Percentiles rank a stretch among this genome's conserved stretches.
phyloP scores from a whole-genome alignment of 352 stramenopile genomes.

The Achlya hypogyna region DNA sequence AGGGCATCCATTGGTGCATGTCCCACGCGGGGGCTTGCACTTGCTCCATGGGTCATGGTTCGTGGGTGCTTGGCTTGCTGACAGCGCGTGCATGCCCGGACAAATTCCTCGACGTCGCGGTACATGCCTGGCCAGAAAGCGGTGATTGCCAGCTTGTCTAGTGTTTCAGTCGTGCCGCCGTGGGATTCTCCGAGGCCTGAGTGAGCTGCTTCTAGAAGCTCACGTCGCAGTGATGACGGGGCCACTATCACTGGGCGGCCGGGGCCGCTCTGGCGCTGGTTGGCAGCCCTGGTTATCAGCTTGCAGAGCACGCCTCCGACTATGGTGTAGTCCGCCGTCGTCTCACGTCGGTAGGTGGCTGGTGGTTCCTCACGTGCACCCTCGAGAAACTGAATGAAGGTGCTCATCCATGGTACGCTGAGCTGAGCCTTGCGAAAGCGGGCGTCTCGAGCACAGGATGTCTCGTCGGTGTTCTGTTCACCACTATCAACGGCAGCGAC shows the following conservation, averaged over 20 bases:
- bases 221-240: background rate
- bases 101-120: background rate
- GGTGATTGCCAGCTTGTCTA: background rate
- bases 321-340: background rate
- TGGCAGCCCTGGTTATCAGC: background rate
- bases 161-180: background rate
- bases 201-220: background rate
- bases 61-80: background rate
- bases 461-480: too few species aligned
- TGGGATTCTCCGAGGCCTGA: background rate
- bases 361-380: background rate
- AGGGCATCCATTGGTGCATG: background rate
- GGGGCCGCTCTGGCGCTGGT: background rate
- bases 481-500: too few species aligned
- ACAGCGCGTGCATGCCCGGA: background rate
- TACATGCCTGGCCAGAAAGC: background rate
- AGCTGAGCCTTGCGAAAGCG: too few species aligned
- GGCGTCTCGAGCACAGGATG: too few species aligned
- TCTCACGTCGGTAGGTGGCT: background rate
- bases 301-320: background rate
- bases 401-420: background rate
- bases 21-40: background rate
- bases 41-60: background rate
- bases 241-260: background rate
- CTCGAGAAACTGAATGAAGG: background rate